These are phyloP conservation scores for Neurospora terricola DNA, from an alignment of 495 filamentous ascomycete species.

Conservation along the genomic window DNA sequence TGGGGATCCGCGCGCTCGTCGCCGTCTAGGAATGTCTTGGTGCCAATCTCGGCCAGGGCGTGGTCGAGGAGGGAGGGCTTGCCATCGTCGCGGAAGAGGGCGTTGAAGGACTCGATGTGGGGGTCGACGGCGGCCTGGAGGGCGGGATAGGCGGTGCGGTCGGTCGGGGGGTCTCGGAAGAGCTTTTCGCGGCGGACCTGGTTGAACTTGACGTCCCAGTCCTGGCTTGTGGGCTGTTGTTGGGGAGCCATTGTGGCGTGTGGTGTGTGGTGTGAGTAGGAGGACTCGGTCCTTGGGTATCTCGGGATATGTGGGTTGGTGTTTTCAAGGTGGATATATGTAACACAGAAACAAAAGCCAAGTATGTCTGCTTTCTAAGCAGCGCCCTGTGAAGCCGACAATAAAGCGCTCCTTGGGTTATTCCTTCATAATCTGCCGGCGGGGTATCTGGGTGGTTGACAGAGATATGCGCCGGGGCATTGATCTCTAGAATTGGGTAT, in stretches of 20 bases:
- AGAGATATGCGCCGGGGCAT: background rate
- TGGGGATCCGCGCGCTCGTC: constrained; percentile 41
- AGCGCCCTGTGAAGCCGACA: background rate
- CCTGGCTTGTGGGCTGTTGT: constrained; percentile 36
- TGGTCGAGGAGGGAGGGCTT: constrained; percentile 61
- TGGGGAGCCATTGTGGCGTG: constrained; percentile 44
- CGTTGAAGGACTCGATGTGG: constrained; percentile 93
- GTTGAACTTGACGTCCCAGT: constrained; percentile 77
- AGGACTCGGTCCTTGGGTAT: background rate
- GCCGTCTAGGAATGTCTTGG: constrained; percentile 77
- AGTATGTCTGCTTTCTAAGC: background rate
- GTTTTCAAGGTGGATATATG: background rate
- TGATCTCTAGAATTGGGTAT: background rate
- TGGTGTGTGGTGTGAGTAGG: background rate
- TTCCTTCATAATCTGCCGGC: background rate
- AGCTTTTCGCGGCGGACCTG: constrained; percentile 73
- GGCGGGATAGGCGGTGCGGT: constrained; percentile 79
- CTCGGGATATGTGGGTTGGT: background rate
- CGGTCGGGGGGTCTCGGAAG: constrained; percentile 77
- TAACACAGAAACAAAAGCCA: background rate
- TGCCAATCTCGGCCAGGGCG: constrained; percentile 79
- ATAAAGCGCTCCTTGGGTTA: background rate
- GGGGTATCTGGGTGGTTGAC: background rate
- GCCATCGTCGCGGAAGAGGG: constrained; percentile 58
- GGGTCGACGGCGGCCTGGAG: constrained; percentile 74